Base-by-base conservation (phyloP, 208 protist species). In the Acanthamoeba sp. region DNA sequence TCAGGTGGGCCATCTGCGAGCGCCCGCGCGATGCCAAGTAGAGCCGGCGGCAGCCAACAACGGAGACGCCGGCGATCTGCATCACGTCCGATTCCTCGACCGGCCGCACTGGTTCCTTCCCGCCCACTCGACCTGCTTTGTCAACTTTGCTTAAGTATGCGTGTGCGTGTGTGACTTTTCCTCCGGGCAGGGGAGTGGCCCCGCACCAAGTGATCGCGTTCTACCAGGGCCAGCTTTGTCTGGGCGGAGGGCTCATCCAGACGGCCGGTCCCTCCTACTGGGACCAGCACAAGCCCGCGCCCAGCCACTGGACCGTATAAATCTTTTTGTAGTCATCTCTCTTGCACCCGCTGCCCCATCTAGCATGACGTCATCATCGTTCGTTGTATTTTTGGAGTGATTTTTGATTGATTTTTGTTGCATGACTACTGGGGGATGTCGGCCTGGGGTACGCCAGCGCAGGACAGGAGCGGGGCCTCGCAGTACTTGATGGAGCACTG, bases 171-270 rank as follows among this genome's bases (percentile, higher is more conserved):
- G 59, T 69, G 29, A 22, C 16, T 62, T 62, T 12, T 62, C 22
- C 55, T n/a, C 45, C 45, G 45, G 2, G 29, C 27, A 59, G 82
- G 55, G 82, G 52, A 14, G 82, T 90, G 12, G 55, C 82, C 29
- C 45, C 55, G 52, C 82, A 90, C 24, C 82, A 90, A 29, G 55
- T 38, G 16, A 42, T 90, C 9, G 82, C 82, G n/a, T 90, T 90
- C 50, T 90, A 90, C 34, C 16, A 45, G 12, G 82, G 82, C 14
- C 82, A n/a, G 7, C 12, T 66, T 4, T 90, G 82, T 24, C 24
- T 90, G 42, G 82, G 82, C 1, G 82, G 48, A 0, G 82, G 82
- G 27, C 14, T 90, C 50, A 90, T 90, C 6, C 29, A 66, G 5
- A 32, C 14, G 29, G 82, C 55, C 9, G 82, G 82, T 1, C 42